A percentile compares a stretch with the other conserved stretches of the same genome.
phyloP scores from a whole-genome alignment of 202 grass and related monocot species.

The Brachypodium distachyon region DNA sequence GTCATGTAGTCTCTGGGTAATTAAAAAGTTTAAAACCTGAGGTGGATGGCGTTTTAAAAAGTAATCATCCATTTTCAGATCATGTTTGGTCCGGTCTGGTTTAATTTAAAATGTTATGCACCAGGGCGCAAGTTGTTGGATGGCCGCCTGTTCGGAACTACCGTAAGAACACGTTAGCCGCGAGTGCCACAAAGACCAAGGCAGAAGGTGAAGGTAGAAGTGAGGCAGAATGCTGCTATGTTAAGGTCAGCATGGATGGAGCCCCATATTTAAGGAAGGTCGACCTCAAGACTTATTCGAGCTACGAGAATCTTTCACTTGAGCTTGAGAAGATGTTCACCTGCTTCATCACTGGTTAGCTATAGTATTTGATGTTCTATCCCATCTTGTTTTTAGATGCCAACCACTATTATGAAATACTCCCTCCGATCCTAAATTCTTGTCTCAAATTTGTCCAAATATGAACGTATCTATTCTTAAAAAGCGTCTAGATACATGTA shows the following conservation, averaged over 20 bases:
- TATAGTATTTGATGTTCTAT: background rate
- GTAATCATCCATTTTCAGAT: background rate
- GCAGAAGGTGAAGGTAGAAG: constrained; percentile 36
- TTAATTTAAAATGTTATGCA: background rate
- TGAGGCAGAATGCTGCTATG: constrained; percentile 70
- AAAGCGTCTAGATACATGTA: too few species aligned
- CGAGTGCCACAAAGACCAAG: constrained; percentile 40
- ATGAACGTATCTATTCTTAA: too few species aligned
- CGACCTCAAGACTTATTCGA: constrained; percentile 77
- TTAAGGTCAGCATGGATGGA: constrained; percentile 98
- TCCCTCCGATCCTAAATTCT: too few species aligned
- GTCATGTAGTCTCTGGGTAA: background rate
- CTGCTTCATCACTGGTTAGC: constrained; percentile 75
- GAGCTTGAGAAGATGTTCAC: constrained; percentile 98
- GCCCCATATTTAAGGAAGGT: constrained; percentile 91
- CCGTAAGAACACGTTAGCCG: constrained; percentile 78
- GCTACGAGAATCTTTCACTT: constrained; percentile 79
- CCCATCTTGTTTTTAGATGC: background rate
- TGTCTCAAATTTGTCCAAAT: too few species aligned
- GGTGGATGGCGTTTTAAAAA: background rate
- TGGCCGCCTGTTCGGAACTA: constrained; percentile 95
- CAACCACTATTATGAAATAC: background rate
- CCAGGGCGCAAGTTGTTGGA: constrained; percentile 91
- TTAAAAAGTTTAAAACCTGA: background rate
- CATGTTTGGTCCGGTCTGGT: background rate